Evolutionary conservation across 1,284 basidiomycete species (phyloP), one percentile per base, ranked within the genome.

Genomic region (Takashimella tepidaria): DNA sequence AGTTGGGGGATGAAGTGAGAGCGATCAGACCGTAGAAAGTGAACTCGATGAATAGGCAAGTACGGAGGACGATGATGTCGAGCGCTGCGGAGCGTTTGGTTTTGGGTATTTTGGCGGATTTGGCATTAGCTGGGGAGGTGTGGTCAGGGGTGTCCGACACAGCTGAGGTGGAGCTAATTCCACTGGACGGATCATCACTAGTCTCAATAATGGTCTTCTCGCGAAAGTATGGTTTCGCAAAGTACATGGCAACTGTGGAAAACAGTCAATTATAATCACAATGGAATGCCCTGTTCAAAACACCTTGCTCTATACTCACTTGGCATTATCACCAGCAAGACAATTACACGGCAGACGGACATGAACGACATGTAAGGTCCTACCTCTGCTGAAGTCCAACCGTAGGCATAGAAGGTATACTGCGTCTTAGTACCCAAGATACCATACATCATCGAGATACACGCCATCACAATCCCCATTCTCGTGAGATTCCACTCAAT

Each of bases 331-430:
- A 83, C 54, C 1, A 84, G 78, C 54, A 92, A 76, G 55, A 83
- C 81, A 1, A 83, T 19, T 1, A 86, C 84, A 5, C 88, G 79
- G 2, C 78, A 72, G 19, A 78, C 76, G n/a, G 84, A 83, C 13
- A 84, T 66, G 5, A 83, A 58, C 50, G 83, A 87, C 49, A 91
- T 72, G 76, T 81, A 90, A 59, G 90, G 90, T 6, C 88, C 89
- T 12, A 88, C 72, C 86, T 91, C 49, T 5, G 87, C 82, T 4
- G 86, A 79, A n/a, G 76, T 80, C 89, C 89, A 92, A 1, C 80
- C 79, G 66, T 86, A 92, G 1, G 74, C 78, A 5, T 79, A 79
- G 8, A 82, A 78, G 4, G 84, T 79, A 69, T 86, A 92, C 68
- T 89, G 88, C 49, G 86, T 80, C 64, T 85, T 85, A 62, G 82